Evolutionary conservation across 23 red algal species (phyloP).

Genomic region (Cyanidium caldarium): DNA sequence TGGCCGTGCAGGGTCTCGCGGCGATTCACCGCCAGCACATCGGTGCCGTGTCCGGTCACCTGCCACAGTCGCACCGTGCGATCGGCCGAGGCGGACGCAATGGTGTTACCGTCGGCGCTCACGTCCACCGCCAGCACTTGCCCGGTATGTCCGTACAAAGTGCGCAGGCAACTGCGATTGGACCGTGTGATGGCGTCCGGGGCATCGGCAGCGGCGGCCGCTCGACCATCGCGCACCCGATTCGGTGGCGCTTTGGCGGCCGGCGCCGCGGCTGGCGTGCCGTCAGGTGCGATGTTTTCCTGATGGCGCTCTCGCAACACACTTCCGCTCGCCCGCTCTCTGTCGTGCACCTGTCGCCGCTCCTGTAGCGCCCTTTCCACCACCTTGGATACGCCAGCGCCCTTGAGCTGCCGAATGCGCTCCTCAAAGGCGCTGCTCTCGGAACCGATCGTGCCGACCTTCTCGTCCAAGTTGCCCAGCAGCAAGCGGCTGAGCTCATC

Average conservation of each 20-base stretch:
- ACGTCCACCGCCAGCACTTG: conserved; percentile 44
- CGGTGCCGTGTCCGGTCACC: too few relatives aligned
- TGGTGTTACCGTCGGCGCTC: conserved; percentile 19
- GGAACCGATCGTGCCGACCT: conserved; percentile 40
- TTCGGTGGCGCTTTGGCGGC: conserved; percentile 14
- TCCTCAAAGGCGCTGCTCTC: conserved; percentile 57
- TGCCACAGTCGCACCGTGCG: conserved; percentile 71
- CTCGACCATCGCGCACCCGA: not conserved
- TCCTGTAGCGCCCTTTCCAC: not conserved
- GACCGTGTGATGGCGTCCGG: not conserved
- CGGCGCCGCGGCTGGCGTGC: too few relatives aligned
- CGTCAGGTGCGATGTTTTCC: too few relatives aligned
- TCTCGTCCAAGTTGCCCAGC: conserved; percentile 52
- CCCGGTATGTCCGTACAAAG: conserved; percentile 62
- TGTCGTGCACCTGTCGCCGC: not conserved
- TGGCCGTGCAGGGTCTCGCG: conserved; percentile 60
- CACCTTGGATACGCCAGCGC: conserved; percentile 2
- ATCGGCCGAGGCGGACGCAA: conserved; percentile 52
- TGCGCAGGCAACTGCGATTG: not conserved
- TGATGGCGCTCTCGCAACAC: not conserved
- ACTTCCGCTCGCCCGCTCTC: not conserved
- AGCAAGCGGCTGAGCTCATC: conserved; percentile 46
- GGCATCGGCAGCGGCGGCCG: not conserved
- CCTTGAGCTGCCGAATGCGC: conserved; percentile 44
- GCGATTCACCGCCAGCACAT: conserved; percentile 23